These are phyloP conservation scores for Adansonia digitata DNA, from an alignment of 345 rosid species.

Conservation along the genomic window DNA sequence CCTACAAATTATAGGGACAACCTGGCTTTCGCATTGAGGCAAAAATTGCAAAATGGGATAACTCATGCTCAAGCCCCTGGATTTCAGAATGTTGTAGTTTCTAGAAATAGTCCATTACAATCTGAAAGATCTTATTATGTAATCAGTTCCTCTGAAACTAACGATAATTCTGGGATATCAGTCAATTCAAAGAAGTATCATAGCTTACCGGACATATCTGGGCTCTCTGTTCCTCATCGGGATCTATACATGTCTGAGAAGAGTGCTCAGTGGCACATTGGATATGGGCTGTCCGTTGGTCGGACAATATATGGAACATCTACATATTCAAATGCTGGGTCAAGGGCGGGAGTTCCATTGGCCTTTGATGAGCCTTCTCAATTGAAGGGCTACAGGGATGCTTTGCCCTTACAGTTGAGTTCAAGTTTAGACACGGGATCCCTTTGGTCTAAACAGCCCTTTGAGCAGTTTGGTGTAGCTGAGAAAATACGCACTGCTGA, in stretches of 20 bases:
- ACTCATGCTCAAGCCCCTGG: slow-evolving; percentile 59
- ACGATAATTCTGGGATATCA: slow-evolving; percentile 33
- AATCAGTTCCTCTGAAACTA: slow-evolving; percentile 36
- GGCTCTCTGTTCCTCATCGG: slow-evolving; percentile 51
- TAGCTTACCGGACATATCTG: slow-evolving; percentile 89
- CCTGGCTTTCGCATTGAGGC: slow-evolving; percentile 45
- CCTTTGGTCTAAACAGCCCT: slow-evolving; percentile 93
- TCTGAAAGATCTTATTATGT: slow-evolving; percentile 51
- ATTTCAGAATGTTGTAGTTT: slow-evolving; percentile 45
- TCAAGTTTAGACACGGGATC: slow-evolving; percentile 54
- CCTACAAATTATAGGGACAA: slow-evolving; percentile 54
- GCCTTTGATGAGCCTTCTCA: slow-evolving; percentile 48
- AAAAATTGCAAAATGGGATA: slow-evolving; percentile 58
- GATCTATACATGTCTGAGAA: slow-evolving; percentile 44
- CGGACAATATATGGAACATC: slow-evolving; percentile 47
- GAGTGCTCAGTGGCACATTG: slow-evolving; percentile 51
- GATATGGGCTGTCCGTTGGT: slow-evolving; percentile 48
- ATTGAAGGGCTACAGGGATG: slow-evolving; percentile 47
- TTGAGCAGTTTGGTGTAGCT: slow-evolving; percentile 90
- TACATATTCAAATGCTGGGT: slow-evolving; percentile 39
- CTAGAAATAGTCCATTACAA: slow-evolving; percentile 51
- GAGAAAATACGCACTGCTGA: slow-evolving; percentile 49
- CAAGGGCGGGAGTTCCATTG: slow-evolving; percentile 42
- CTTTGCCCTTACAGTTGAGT: slow-evolving; percentile 30
- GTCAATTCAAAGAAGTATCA: slow-evolving; percentile 69